phyloP scores from a whole-genome alignment of 768 basidiomycete genomes.

The Tephrocybe sp. region DNA sequence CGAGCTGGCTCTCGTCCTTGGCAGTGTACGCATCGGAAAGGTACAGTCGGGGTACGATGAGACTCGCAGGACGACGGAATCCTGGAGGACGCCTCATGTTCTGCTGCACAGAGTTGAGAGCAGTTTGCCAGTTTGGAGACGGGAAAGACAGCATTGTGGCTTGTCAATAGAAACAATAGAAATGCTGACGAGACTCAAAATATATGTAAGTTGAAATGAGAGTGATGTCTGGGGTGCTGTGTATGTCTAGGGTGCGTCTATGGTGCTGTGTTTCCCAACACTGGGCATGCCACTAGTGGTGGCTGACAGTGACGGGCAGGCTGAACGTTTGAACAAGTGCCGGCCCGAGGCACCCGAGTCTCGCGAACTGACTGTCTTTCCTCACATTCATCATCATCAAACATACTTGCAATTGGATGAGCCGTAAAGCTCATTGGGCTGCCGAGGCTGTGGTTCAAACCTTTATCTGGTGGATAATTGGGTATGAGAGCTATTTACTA shows the following conservation, averaged over 20 bases:
- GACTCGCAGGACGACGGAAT: slow-evolving; percentile 28
- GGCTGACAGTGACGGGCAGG: too few relatives aligned
- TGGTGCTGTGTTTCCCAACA: too few relatives aligned
- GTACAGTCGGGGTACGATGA: slow-evolving; percentile 50
- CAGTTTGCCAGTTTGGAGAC: slow-evolving; percentile 26
- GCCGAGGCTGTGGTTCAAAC: slow-evolving; percentile 21
- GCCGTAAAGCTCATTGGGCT: slow-evolving; percentile 5
- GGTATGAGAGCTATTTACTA: slow-evolving; percentile 14
- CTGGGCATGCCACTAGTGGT: too few relatives aligned
- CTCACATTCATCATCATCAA: neutral
- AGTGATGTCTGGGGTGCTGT: too few relatives aligned
- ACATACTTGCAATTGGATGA: neutral
- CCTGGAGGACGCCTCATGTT: slow-evolving; percentile 10
- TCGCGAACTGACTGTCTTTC: too few relatives aligned
- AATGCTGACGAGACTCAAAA: too few relatives aligned
- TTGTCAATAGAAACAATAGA: neutral
- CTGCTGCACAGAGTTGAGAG: slow-evolving; percentile 10
- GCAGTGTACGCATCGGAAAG: slow-evolving; percentile 64
- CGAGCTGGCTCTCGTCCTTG: slow-evolving; percentile 43
- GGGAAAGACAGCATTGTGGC: slow-evolving; percentile 33
- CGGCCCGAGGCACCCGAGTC: too few relatives aligned
- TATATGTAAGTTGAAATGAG: too few relatives aligned
- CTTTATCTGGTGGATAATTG: slow-evolving; percentile 23
- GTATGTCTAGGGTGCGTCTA: too few relatives aligned
- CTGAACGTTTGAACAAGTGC: too few relatives aligned